These are phyloP conservation scores for Taiwanofungus camphoratus DNA, from an alignment of 1,284 basidiomycete genomes.

Conservation along the genomic window DNA sequence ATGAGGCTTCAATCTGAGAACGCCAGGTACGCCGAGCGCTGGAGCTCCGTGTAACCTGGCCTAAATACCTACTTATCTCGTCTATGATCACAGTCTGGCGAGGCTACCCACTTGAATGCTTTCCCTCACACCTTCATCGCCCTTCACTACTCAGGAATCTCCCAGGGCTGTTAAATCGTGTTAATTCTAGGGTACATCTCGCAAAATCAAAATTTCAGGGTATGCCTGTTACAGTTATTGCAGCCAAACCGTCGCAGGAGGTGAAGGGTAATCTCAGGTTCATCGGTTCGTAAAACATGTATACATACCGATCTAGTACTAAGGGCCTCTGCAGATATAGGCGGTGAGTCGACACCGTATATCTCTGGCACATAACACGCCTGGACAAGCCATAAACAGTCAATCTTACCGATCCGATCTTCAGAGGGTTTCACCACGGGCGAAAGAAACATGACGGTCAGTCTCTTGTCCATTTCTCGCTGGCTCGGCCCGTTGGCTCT, in stretches of 20 bases:
- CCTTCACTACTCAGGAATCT: too few relatives aligned
- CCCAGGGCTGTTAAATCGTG: too few relatives aligned
- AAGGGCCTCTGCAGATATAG: slow-evolving; percentile 34
- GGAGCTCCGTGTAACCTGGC: too few relatives aligned
- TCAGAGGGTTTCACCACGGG: slow-evolving; percentile 50
- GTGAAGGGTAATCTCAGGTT: slow-evolving; percentile 25
- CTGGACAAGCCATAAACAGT: slow-evolving; percentile 29
- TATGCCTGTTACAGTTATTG: slow-evolving; percentile 27
- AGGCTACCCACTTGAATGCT: too few relatives aligned
- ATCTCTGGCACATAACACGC: not conserved
- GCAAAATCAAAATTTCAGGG: not conserved
- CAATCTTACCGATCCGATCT: slow-evolving; percentile 59
- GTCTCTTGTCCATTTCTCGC: slow-evolving; percentile 3
- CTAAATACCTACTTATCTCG: too few relatives aligned
- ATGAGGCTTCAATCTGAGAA: too few relatives aligned
- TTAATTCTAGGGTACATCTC: too few relatives aligned
- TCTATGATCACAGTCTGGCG: too few relatives aligned
- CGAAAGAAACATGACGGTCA: slow-evolving; percentile 49
- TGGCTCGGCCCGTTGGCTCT: too few relatives aligned
- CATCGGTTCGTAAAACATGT: slow-evolving; percentile 29
- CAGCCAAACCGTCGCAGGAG: slow-evolving; percentile 18
- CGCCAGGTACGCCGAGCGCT: too few relatives aligned
- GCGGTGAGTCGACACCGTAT: slow-evolving; percentile 27
- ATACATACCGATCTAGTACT: not conserved
- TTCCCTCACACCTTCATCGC: too few relatives aligned